phyloP scores from a whole-genome alignment of 495 filamentous ascomycete species.

The Talaromyces stipitatus region DNA sequence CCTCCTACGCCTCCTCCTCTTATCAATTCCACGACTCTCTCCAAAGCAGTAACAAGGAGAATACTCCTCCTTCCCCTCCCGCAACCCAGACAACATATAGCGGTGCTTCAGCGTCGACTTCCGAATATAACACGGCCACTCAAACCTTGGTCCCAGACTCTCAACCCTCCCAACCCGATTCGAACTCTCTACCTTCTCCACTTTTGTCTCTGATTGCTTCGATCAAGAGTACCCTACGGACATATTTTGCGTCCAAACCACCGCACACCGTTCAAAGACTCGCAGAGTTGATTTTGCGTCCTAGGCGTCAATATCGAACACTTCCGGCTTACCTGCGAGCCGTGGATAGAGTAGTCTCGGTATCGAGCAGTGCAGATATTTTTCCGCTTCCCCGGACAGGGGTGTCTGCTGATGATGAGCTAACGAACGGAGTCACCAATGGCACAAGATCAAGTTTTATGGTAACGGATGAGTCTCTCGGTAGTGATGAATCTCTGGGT shows the following conservation, averaged over 20 bases:
- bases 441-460: conserved; percentile 20
- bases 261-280: conserved; percentile 92
- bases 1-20: conserved; percentile 14
- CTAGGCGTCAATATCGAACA: conserved; percentile 69
- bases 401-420: conserved; percentile 15
- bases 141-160: conserved; percentile 36
- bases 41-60: conserved; percentile 45
- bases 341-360: conserved; percentile 83
- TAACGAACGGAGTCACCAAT: conserved; percentile 33
- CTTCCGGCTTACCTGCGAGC: conserved; percentile 82
- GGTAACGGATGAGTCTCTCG: conserved; percentile 38
- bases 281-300: conserved; percentile 77
- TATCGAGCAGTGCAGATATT: conserved; percentile 70
- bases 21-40: conserved; percentile 25
- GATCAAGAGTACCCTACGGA: conserved; percentile 59
- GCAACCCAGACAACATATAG: conserved; percentile 26
- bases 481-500: conserved; percentile 81
- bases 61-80: conserved; percentile 28
- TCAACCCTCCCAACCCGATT: conserved; percentile 40
- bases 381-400: conserved; percentile 66
- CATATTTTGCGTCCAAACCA: conserved; percentile 63
- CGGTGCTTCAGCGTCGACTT: conserved; percentile 18
- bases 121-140: conserved; percentile 11
- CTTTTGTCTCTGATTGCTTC: conserved; percentile 55
- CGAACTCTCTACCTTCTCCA: conserved; percentile 50